Conservation (phyloP, 2,329 filamentous ascomycete species). For the Diplodia intermedia region DNA sequence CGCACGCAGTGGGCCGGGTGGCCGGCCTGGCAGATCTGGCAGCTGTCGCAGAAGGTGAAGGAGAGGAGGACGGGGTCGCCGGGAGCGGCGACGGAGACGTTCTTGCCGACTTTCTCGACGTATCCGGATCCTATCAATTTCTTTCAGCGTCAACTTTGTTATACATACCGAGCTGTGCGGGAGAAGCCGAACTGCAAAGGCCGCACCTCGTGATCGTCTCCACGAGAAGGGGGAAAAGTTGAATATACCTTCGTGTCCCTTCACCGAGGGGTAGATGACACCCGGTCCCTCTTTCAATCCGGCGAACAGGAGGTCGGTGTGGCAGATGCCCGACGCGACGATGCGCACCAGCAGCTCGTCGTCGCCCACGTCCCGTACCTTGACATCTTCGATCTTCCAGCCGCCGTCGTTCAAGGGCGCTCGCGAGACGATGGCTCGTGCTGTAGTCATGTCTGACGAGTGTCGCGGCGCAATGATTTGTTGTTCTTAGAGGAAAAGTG, state of each 20-base stretch:
- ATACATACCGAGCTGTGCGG: no score
- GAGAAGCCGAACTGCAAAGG: no score
- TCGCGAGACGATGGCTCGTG: slow-evolving; percentile 49
- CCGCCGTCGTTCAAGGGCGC: slow-evolving; percentile 45
- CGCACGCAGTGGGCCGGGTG: slow-evolving; percentile 57
- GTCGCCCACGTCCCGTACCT: slow-evolving; percentile 46
- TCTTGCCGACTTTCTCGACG: slow-evolving; percentile 54
- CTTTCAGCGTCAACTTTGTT: background rate
- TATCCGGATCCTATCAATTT: slow-evolving; percentile 50
- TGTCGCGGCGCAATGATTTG: background rate
- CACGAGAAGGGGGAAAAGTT: background rate
- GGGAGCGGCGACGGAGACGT: slow-evolving; percentile 50
- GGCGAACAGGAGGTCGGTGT: slow-evolving; percentile 60
- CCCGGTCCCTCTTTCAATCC: slow-evolving; percentile 42
- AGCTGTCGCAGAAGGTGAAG: slow-evolving; percentile 56
- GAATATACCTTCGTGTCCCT: slow-evolving; percentile 61
- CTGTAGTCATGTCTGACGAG: slow-evolving; percentile 16
- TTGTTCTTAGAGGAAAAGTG: background rate
- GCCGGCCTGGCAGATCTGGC: slow-evolving; percentile 56
- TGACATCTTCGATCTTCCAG: slow-evolving; percentile 52
- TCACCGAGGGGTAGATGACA: slow-evolving; percentile 55
- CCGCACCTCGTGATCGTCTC: no score
- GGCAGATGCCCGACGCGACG: slow-evolving; percentile 62
- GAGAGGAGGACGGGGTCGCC: slow-evolving; percentile 59
- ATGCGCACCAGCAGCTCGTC: slow-evolving; percentile 62